Evolutionary conservation across 2,329 filamentous ascomycete genomes (phyloP), one percentile per base, ranked within the genome.

Genomic region (Paraphaeosphaeria minitans): DNA sequence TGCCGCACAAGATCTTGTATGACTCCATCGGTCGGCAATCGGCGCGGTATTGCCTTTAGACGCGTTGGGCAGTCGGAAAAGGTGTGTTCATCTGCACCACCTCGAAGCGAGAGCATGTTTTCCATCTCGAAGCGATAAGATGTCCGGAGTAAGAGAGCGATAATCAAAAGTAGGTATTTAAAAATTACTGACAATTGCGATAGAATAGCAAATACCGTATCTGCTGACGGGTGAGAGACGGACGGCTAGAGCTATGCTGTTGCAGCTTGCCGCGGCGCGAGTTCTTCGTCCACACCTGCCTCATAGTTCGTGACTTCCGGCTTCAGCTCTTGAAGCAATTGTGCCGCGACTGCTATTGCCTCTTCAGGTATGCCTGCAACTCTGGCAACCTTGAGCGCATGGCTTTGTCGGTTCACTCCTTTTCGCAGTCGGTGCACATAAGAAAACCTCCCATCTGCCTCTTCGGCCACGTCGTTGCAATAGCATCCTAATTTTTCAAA

Each of bases 381-480:
- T 62, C 85, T 84, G 2, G 95, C 95, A n/a, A 99, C 95, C 73
- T 97, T 98, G 59, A 99, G 80, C 19, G 96, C 95, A 79, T 99
- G 95, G 61, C 92, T 96, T 65, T 90, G 83, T 53, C 88, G 85
- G 77, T 98, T 99, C 57, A 97, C 86, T 0, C 95, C 95, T 73
- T 84, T 87, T 55, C 86, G 85, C 76, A 99, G 78, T 65, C 85
- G 89, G 79, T 99, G 93, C 56, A 96, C 84, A 79, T 96, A 99
- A 43, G 90, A 87, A 75, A 97, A 99, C 0, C 74, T 77, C 0
- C 82, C 78, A 8, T 80, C 81, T 1, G 66, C 68, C 52, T 90
- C 88, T 73, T 97, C 93, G 22, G 88, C 83, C 9, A 99, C 86
- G 77, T 97, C 92, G 0, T 95, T 98, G 75, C 94, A 98, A 75